These are phyloP conservation scores for Mycena citricolor DNA, from an alignment of 1,284 basidiomycete species.

Conservation along the genomic window DNA sequence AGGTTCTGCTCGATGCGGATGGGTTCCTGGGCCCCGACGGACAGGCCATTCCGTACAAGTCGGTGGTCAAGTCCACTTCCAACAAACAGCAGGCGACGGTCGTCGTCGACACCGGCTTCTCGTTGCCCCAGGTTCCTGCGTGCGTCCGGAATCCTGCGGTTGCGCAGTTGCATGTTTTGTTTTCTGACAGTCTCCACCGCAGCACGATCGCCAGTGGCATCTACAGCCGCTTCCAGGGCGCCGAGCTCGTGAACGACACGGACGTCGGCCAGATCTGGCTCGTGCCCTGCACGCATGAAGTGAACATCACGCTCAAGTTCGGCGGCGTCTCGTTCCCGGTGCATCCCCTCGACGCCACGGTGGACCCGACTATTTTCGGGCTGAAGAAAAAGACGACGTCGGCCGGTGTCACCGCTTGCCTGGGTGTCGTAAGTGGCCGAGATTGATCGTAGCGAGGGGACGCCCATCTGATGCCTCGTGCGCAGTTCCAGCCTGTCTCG, in stretches of 20 bases:
- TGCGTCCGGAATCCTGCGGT: slow-evolving; percentile 29
- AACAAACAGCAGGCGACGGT: slow-evolving; percentile 49
- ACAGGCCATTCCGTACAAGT: slow-evolving; percentile 42
- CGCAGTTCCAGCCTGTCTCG: slow-evolving; percentile 53
- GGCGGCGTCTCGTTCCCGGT: slow-evolving; percentile 52
- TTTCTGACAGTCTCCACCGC: too few species aligned
- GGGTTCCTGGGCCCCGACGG: slow-evolving; percentile 53
- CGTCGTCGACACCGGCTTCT: slow-evolving; percentile 70
- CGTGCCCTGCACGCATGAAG: slow-evolving; percentile 56
- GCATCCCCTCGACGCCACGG: slow-evolving; percentile 60
- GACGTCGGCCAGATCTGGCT: slow-evolving; percentile 52
- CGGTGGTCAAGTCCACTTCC: slow-evolving; percentile 41
- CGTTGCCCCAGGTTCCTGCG: slow-evolving; percentile 62
- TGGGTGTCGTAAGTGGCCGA: slow-evolving; percentile 46
- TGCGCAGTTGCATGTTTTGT: too few species aligned
- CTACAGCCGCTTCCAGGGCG: slow-evolving; percentile 51
- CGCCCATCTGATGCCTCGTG: slow-evolving; percentile 3
- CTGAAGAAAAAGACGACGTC: slow-evolving; percentile 32
- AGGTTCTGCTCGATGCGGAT: slow-evolving; percentile 47
- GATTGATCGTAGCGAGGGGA: neutral
- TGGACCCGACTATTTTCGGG: slow-evolving; percentile 38
- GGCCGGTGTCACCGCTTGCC: slow-evolving; percentile 38
- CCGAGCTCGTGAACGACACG: slow-evolving; percentile 46
- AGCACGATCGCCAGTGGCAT: slow-evolving; percentile 56
- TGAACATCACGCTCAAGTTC: slow-evolving; percentile 64